Evolutionary conservation across 2,329 filamentous ascomycete genomes (phyloP).

Genomic region (Periconia sp.): DNA sequence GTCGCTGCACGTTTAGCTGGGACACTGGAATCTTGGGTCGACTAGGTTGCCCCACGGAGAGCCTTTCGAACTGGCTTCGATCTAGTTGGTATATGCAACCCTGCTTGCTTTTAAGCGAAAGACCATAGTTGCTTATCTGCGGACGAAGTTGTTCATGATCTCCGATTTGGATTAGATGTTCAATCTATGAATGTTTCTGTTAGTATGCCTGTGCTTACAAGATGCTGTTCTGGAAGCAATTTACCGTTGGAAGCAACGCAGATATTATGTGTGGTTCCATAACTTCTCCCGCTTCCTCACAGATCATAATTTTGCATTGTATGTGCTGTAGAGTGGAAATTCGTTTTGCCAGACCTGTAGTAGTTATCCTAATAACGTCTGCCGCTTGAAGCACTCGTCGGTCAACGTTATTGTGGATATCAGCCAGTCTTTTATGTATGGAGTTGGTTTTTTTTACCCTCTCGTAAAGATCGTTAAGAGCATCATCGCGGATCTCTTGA

Average conservation of each 20-base stretch:
- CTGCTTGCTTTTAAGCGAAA: constrained; percentile 55
- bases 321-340: constrained; percentile 54
- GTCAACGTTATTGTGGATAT: constrained; percentile 41
- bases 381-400: constrained; percentile 45
- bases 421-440: too few relatives aligned
- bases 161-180: constrained; percentile 66
- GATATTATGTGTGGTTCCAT: constrained; percentile 65
- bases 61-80: constrained; percentile 63
- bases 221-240: too few relatives aligned
- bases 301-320: constrained; percentile 61
- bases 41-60: constrained; percentile 42
- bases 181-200: constrained; percentile 12
- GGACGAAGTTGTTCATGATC: constrained; percentile 66
- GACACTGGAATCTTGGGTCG: constrained; percentile 25
- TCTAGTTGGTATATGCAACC: constrained; percentile 59
- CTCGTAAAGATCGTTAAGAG: too few relatives aligned
- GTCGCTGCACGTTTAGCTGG: constrained; percentile 59
- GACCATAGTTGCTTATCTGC: constrained; percentile 56
- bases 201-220: too few relatives aligned
- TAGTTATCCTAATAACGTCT: constrained; percentile 62
- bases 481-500: too few relatives aligned
- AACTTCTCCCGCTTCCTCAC: constrained; percentile 70
- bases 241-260: constrained; percentile 56
- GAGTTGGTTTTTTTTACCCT: too few relatives aligned
- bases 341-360: constrained; percentile 59